A percentile compares a stretch with the other conserved stretches of the same genome.
Evolutionary conservation across 805 yeast genomes (phyloP).

Genomic region (Starmerella roubikii): DNA sequence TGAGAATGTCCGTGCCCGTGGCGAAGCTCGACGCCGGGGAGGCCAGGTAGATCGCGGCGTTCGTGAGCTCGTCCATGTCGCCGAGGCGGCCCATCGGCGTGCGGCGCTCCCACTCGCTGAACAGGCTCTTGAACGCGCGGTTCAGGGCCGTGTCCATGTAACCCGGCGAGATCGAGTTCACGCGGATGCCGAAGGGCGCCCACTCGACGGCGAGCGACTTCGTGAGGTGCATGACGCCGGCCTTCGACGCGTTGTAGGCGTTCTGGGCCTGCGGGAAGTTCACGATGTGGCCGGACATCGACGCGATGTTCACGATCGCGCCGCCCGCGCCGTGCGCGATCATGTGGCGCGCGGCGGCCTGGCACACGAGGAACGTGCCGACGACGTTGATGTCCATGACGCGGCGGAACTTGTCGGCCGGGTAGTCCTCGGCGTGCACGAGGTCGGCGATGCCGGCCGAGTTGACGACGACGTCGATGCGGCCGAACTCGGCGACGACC

Average conservation of each 20-base stretch:
- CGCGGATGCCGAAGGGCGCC: slow-evolving; percentile 55
- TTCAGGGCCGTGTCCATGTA: slow-evolving; percentile 60
- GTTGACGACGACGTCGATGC: slow-evolving; percentile 44
- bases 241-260: slow-evolving; percentile 61
- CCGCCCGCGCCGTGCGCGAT: slow-evolving; percentile 44
- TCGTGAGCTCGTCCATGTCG: slow-evolving; percentile 56
- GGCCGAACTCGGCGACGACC: slow-evolving; percentile 41
- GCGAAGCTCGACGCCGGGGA: slow-evolving; percentile 45
- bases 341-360: slow-evolving; percentile 54
- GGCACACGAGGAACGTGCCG: slow-evolving; percentile 54
- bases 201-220: slow-evolving; percentile 60
- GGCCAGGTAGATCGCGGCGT: slow-evolving; percentile 50
- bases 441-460: slow-evolving; percentile 58
- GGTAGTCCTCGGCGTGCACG: slow-evolving; percentile 56
- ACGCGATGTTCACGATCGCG: slow-evolving; percentile 49
- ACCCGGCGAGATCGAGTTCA: slow-evolving; percentile 56
- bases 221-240: slow-evolving; percentile 54
- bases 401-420: slow-evolving; percentile 48
- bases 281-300: slow-evolving; percentile 59
- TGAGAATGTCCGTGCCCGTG: slow-evolving; percentile 53
- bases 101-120: slow-evolving; percentile 46
- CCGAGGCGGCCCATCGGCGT: slow-evolving; percentile 59
- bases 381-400: slow-evolving; percentile 52
- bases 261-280: slow-evolving; percentile 62
- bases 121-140: slow-evolving; percentile 39